These are phyloP conservation scores for Phoma sp. DNA, from an alignment of 2,329 filamentous ascomycete genomes.

Conservation along the genomic window DNA sequence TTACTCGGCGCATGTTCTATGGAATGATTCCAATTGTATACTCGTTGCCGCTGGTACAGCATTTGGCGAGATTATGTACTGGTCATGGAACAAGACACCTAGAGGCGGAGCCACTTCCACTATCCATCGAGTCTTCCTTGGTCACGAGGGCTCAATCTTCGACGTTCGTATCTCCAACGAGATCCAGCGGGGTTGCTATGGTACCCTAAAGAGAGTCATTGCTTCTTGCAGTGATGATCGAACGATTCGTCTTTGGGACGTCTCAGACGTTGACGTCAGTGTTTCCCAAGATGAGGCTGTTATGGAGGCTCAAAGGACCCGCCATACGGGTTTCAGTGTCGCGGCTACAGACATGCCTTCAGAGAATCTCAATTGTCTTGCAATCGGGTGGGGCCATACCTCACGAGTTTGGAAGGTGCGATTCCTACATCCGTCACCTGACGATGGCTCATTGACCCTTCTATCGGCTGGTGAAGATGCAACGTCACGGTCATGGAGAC, in stretches of 20 bases:
- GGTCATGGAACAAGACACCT: slow-evolving; percentile 67
- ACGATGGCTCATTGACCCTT: slow-evolving; percentile 54
- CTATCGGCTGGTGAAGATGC: slow-evolving; percentile 88
- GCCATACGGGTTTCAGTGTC: slow-evolving; percentile 55
- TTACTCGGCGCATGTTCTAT: slow-evolving; percentile 79
- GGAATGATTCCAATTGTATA: slow-evolving; percentile 63
- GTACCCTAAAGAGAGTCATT: slow-evolving; percentile 66
- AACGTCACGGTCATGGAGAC: slow-evolving; percentile 73
- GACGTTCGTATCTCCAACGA: slow-evolving; percentile 76
- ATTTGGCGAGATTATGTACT: slow-evolving; percentile 91
- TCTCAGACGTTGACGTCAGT: slow-evolving; percentile 58
- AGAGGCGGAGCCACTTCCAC: slow-evolving; percentile 32
- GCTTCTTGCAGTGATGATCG: slow-evolving; percentile 95
- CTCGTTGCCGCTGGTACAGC: slow-evolving; percentile 88
- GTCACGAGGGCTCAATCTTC: slow-evolving; percentile 93
- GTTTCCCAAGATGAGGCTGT: slow-evolving; percentile 24
- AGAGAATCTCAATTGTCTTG: slow-evolving; percentile 56
- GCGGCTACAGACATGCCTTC: slow-evolving; percentile 30
- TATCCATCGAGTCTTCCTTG: slow-evolving; percentile 64
- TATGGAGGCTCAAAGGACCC: slow-evolving; percentile 30
- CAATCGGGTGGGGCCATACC: slow-evolving; percentile 80
- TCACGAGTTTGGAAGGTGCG: slow-evolving; percentile 89
- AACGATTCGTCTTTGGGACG: slow-evolving; percentile 86
- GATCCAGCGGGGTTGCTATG: slow-evolving; percentile 20
- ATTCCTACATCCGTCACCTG: slow-evolving; percentile 58